Conservation (phyloP, 2,329 filamentous ascomycete species). For the Hypocreales sp. region DNA sequence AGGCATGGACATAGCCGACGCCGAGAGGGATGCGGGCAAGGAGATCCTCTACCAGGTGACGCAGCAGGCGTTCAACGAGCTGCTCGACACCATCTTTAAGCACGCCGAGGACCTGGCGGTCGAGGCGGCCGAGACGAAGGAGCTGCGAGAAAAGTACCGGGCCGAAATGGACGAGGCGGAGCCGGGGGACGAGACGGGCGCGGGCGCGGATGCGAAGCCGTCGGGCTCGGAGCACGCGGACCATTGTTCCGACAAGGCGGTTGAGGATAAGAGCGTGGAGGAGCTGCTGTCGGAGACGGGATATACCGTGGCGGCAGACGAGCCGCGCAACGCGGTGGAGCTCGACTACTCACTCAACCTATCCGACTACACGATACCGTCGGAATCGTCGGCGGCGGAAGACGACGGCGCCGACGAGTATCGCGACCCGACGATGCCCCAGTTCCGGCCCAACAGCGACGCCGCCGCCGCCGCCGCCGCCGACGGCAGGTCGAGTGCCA, state of each 20-base stretch:
- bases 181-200: slow-evolving; percentile 12
- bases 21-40: slow-evolving; percentile 69
- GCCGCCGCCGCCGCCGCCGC: slow-evolving; percentile 7
- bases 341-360: slow-evolving; percentile 12
- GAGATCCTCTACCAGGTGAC: slow-evolving; percentile 86
- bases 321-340: slow-evolving; percentile 16
- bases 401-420: slow-evolving; percentile 11
- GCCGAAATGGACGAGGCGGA: slow-evolving; percentile 28
- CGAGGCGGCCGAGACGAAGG: slow-evolving; percentile 46
- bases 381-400: slow-evolving; percentile 2
- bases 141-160: slow-evolving; percentile 41
- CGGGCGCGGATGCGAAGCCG: neutral
- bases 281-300: slow-evolving; percentile 27
- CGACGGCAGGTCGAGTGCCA: too few species aligned
- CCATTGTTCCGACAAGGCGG: slow-evolving; percentile 4
- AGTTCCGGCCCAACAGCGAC: slow-evolving; percentile 45
- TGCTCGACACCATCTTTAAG: slow-evolving; percentile 77
- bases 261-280: slow-evolving; percentile 12
- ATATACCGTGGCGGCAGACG: slow-evolving; percentile 23
- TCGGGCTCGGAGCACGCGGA: neutral
- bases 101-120: slow-evolving; percentile 63
- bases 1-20: slow-evolving; percentile 62
- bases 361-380: slow-evolving; percentile 1
- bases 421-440: slow-evolving; percentile 50
- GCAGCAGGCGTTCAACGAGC: slow-evolving; percentile 80